Base-by-base conservation (phyloP, 768 basidiomycete genomes). In the Kwoniella heveanensis region DNA sequence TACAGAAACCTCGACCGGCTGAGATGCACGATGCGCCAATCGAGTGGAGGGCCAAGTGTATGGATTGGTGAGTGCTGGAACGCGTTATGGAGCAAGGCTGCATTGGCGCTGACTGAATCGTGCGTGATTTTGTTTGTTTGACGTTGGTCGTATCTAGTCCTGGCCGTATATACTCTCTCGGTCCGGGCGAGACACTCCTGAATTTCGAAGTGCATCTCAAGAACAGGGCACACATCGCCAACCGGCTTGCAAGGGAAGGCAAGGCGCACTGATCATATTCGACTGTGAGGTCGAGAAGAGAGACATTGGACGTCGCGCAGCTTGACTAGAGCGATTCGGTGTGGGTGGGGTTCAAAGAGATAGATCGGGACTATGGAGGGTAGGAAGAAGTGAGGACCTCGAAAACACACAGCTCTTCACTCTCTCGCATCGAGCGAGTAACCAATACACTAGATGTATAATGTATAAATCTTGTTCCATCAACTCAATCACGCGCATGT, bases 31-130 rank as follows among this genome's bases (percentile, higher is more conserved):
- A 83, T n/a, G 79, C 83, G 24, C 85, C 86, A 5, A 54, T 72
- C 13, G 92, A 95, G 79, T 97, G 94, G 93, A 85, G 96, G 64
- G 92, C 90, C 26, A 98, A 97, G 75, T 99, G 96, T 74, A 82
- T 96, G 54, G 95, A 97, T 77, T 96, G 92, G 94, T 92, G 72
- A 66, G 81, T 77, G 2, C 17, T n/a, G n/a, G n/a, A n/a, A n/a
- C n/a, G n/a, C n/a, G 19, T 19, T 7, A 19, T 19, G 22, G 46
- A 36, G 32, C 32, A 13, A 36, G 15, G 46, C 5, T 47, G 15
- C 22, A 8, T 47, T 7, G 46, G 19, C 8, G 46, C 19, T 47
- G 22, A 24, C 21, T 49, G 49, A 2, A 50, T 21, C 9, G 12
- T 54, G 30, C 30, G 30, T 36, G 19, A 9, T 24, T 21, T 51